phyloP scores from a whole-genome alignment of 352 stramenopile genomes.

The Phytophthora kernoviae region DNA sequence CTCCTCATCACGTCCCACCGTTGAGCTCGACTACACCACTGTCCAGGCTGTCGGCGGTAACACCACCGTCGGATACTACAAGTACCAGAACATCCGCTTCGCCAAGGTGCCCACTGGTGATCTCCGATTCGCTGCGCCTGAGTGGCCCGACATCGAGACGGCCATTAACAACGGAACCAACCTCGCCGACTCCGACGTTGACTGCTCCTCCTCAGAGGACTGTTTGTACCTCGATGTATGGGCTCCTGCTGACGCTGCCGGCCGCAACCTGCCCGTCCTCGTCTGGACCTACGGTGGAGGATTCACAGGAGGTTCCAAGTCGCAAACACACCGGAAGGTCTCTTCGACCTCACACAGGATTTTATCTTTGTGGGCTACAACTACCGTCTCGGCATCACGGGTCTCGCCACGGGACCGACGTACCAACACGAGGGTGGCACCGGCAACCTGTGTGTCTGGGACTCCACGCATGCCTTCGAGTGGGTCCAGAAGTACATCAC shows the following conservation, averaged over 20 bases:
- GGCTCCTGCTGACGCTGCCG: conserved; percentile 19
- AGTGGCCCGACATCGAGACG: conserved; percentile 28
- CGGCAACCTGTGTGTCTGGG: conserved; percentile 30
- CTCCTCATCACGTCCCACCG: conserved; percentile 15
- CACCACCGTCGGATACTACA: conserved; percentile 37
- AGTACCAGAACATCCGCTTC: conserved; percentile 42
- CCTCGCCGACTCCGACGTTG: conserved; percentile 28
- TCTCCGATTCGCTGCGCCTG: conserved; percentile 25
- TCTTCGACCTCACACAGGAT: conserved; percentile 31
- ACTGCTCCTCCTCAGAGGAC: conserved; percentile 28
- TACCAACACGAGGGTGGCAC: conserved; percentile 36
- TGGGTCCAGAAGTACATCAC: conserved; percentile 47
- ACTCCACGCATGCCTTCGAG: conserved; percentile 35
- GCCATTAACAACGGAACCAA: conserved; percentile 32
- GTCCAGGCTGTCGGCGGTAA: conserved; percentile 29
- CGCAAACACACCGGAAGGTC: conserved; percentile 21
- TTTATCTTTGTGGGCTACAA: conserved; percentile 45
- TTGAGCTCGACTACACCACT: conserved; percentile 36
- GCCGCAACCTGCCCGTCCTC: conserved; percentile 36
- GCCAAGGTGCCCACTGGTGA: conserved; percentile 25
- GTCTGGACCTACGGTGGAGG: conserved; percentile 41
- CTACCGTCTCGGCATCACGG: conserved; percentile 39
- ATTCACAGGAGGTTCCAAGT: conserved; percentile 34
- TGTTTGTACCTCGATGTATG: conserved; percentile 47
- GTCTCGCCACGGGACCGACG: conserved; percentile 22